Conservation (phyloP, 305 asterid genomes). For the Solanum hybrid region DNA sequence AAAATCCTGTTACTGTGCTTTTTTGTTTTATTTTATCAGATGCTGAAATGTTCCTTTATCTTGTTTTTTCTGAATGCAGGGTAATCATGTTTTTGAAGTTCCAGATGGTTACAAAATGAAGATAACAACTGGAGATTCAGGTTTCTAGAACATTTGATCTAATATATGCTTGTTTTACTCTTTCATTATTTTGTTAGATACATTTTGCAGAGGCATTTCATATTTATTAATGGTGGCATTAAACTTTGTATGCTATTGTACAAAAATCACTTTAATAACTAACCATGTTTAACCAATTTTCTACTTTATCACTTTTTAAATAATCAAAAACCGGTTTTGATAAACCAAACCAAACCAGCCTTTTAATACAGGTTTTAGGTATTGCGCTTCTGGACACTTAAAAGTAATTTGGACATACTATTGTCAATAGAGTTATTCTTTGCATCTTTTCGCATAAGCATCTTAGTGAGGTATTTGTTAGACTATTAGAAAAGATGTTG, state of each 20-base stretch:
- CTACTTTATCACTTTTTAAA: not conserved
- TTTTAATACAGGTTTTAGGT: not conserved
- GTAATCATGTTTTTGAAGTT: conserved; percentile 77
- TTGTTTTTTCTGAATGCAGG: conserved; percentile 38
- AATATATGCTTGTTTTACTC: not conserved
- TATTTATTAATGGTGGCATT: not conserved
- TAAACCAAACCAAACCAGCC: not conserved
- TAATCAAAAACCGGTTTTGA: not conserved
- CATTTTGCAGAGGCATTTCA: not conserved
- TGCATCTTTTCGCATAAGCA: not conserved
- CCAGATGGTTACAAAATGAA: conserved; percentile 85
- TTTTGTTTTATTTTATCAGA: conserved; percentile 8
- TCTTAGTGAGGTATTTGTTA: not conserved
- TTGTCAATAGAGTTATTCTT: not conserved
- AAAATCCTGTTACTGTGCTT: not conserved
- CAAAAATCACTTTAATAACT: not conserved
- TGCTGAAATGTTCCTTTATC: conserved; percentile 7
- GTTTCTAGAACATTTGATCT: conserved; percentile 25
- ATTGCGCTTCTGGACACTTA: not conserved
- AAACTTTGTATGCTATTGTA: not conserved
- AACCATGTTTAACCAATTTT: not conserved
- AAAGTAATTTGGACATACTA: not conserved
- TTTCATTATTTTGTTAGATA: not conserved
- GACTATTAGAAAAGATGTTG: not conserved
- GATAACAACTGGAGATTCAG: conserved; percentile 67